Evolutionary conservation across 2,329 filamentous ascomycete genomes (phyloP), one percentile per base, ranked within the genome.

Genomic region (Aspergillus neoniger): DNA sequence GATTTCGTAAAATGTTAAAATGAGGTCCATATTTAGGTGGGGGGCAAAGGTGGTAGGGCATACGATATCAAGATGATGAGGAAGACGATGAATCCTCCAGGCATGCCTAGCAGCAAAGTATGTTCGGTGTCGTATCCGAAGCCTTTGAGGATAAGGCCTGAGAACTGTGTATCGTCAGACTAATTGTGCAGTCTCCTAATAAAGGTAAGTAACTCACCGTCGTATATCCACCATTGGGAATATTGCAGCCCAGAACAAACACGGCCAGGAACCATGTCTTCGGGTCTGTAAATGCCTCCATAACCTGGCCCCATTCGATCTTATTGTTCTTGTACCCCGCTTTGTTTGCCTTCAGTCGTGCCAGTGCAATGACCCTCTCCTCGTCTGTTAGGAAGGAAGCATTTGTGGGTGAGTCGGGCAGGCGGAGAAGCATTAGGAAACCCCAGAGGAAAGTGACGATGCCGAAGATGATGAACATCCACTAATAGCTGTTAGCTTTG

Each of bases 21-120:
- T 10, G 4, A 10, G 9, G 28, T 10, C 1, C 28, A 10, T 30
- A 12, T 30, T 53, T 25, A 19, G 47, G n/a, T 38, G 5, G 2
- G 25, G 17, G 15, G 5, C 5, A 30, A 30, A 10, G n/a, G 9
- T 44, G 44, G 10, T 23, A 23, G 14, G 44, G 9, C 38, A 44
- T 57, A 58, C 58, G 39, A 54, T 23, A 47, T 19, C 19, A 62
- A 6, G 15, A 57, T 48, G 43, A 41, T 36, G 14, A 56, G 43
- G 30, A 65, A 48, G 5, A 63, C 57, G 2, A 67, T 47, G 1
- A 72, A 78, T 23, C 79, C 79, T 2, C 74, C 77, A 14, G 79
- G 80, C 5, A 79, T 77, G 52, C 79, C 77, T 6, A 81, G 64
- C 0, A 81, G 69, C 2, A 78, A 77, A 0, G 80, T 76, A 30